Percentiles rank a stretch among this genome's conserved stretches.
Evolutionary conservation across 495 filamentous ascomycete genomes (phyloP).

Genomic region (Penicillium fimorum): DNA sequence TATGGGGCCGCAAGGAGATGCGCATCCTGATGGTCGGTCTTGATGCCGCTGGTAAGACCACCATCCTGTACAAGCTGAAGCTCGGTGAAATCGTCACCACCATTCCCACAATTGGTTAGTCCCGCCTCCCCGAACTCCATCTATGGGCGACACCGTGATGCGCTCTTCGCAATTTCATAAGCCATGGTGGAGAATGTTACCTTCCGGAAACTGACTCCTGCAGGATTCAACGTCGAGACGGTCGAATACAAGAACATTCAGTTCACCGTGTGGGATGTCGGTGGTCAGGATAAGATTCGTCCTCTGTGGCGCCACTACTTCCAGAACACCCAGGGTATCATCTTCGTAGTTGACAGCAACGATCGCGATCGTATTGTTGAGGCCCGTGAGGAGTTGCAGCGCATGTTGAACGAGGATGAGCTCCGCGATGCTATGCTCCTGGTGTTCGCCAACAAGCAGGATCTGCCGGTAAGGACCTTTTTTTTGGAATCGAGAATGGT

Average conservation of each 20-base stretch:
- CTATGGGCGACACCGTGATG: slow-evolving; percentile 5
- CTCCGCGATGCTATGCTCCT: slow-evolving; percentile 94
- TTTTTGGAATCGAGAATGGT: background rate
- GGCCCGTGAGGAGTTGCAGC: slow-evolving; percentile 98
- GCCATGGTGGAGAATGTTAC: background rate
- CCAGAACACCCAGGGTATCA: slow-evolving; percentile 99
- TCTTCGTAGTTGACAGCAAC: slow-evolving; percentile 99
- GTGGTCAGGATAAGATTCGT: slow-evolving; percentile 99
- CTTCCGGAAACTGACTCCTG: slow-evolving; percentile 3
- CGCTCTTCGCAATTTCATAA: slow-evolving; percentile 13
- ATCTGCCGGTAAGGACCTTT: slow-evolving; percentile 81
- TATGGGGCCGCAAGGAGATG: slow-evolving; percentile 99
- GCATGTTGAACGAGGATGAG: slow-evolving; percentile 99
- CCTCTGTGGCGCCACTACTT: slow-evolving; percentile 99
- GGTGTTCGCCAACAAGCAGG: slow-evolving; percentile 99
- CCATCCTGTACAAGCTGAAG: slow-evolving; percentile 99
- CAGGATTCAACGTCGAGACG: slow-evolving; percentile 99
- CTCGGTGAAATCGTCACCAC: slow-evolving; percentile 99
- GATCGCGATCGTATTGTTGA: slow-evolving; percentile 99
- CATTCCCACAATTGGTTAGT: slow-evolving; percentile 98
- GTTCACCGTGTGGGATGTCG: slow-evolving; percentile 99
- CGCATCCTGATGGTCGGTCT: slow-evolving; percentile 99
- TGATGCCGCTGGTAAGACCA: slow-evolving; percentile 99
- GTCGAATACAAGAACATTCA: slow-evolving; percentile 99
- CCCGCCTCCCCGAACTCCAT: slow-evolving; percentile 7